phyloP scores from a whole-genome alignment of 768 basidiomycete species.

The Lactarius hatsudake region DNA sequence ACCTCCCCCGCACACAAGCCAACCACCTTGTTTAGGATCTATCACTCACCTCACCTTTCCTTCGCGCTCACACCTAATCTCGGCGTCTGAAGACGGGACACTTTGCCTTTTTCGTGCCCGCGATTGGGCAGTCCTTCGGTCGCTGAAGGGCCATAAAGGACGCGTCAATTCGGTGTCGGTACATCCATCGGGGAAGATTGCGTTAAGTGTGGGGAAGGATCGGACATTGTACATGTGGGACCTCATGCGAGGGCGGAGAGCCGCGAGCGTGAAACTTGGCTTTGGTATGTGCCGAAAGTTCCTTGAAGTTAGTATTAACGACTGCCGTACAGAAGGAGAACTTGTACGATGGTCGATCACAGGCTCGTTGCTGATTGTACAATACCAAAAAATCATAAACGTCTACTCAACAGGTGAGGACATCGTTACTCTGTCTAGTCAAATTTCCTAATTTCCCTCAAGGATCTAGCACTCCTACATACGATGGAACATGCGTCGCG shows the following conservation, averaged over 20 bases:
- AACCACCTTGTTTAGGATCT: constrained; percentile 55
- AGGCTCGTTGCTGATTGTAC: constrained; percentile 78
- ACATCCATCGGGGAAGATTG: constrained; percentile 91
- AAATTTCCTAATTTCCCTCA: constrained; percentile 11
- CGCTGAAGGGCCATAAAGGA: constrained; percentile 91
- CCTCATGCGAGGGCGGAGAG: constrained; percentile 89
- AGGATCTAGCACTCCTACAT: constrained; percentile 80
- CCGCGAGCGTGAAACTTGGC: constrained; percentile 84
- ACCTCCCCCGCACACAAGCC: background rate
- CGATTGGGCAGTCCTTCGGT: constrained; percentile 88
- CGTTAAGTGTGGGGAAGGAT: constrained; percentile 88
- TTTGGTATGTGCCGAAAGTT: constrained; percentile 55
- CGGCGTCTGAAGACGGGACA: constrained; percentile 90
- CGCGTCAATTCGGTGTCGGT: constrained; percentile 87
- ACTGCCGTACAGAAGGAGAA: constrained; percentile 68
- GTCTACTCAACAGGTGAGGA: constrained; percentile 77
- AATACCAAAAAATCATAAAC: constrained; percentile 71
- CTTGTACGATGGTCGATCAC: constrained; percentile 83
- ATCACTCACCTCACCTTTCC: constrained; percentile 88
- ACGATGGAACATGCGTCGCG: constrained; percentile 76
- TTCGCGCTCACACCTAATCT: constrained; percentile 84
- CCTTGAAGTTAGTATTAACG: background rate
- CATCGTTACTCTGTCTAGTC: background rate
- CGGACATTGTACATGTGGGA: constrained; percentile 96
- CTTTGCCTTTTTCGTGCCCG: constrained; percentile 87